These are phyloP conservation scores for Arthromyces matolae DNA, from an alignment of 768 basidiomycete genomes.

Conservation along the genomic window DNA sequence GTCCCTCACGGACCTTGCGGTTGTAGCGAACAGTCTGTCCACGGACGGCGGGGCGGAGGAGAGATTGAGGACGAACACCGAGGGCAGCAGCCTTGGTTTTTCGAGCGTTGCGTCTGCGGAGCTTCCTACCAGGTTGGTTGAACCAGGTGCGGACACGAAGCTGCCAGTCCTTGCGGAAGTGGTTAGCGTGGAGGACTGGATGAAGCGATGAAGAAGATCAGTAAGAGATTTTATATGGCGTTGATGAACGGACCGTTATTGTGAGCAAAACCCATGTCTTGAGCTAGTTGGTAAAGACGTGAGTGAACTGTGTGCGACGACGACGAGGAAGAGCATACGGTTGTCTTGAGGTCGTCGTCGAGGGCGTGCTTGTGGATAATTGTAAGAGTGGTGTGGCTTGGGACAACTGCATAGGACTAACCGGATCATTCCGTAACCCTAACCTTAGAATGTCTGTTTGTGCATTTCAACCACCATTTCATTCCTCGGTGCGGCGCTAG, in stretches of 20 bases:
- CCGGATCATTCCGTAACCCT: constrained; percentile 36
- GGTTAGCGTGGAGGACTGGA: constrained; percentile 84
- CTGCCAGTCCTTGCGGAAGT: constrained; percentile 99
- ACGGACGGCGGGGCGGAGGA: constrained; percentile 96
- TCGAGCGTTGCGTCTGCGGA: constrained; percentile 89
- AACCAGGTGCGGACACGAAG: constrained; percentile 96
- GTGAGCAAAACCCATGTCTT: constrained; percentile 72
- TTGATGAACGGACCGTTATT: constrained; percentile 62
- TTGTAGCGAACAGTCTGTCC: constrained; percentile 97
- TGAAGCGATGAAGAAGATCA: neutral
- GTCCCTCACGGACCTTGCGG: constrained; percentile 93
- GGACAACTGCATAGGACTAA: constrained; percentile 34
- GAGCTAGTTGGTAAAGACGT: constrained; percentile 31
- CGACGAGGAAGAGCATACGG: constrained; percentile 29
- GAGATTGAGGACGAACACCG: constrained; percentile 86
- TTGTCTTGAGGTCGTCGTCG: constrained; percentile 46
- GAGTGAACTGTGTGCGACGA: constrained; percentile 14
- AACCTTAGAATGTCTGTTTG: constrained; percentile 21
- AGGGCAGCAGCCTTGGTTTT: constrained; percentile 86
- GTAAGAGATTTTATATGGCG: neutral
- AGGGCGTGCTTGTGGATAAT: constrained; percentile 28
- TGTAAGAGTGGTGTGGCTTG: constrained; percentile 39
- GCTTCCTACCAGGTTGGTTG: constrained; percentile 97
- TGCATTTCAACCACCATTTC: neutral
- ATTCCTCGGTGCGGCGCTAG: constrained; percentile 3